Base-by-base conservation (phyloP, 148 eudicot genomes). In the Chenopodium formosanum region DNA sequence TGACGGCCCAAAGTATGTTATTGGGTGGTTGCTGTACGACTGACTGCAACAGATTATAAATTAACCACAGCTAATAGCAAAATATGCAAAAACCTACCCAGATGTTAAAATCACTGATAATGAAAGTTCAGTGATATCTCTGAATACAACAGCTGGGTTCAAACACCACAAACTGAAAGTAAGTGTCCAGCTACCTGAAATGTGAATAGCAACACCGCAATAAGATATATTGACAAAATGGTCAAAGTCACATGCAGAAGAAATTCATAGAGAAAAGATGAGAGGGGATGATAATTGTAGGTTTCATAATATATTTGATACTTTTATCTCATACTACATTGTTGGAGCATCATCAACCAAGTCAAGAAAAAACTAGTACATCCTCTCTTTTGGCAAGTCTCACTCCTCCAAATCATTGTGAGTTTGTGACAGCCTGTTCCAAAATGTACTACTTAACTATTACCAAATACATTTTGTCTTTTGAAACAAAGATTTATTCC, bases 71-170 rank as follows among this genome's bases (percentile, higher is more conserved):
- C 34, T 83, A n/a, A 40, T 53, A 14, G 47, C 52, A 27, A 56
- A 3, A 27, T 16, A 76, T 50, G 62, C 53, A 70, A 14, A 75
- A 27, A 88, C 94, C 69, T 89, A 96, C 99, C 99, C 99, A 48
- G 99, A 96, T 78, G 99, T 92, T 75, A 96, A 77, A 82, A 96
- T 90, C 83, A 96, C 99, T 52, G 99, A 96, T 76, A 94, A 88
- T 77, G 95, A 89, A 82, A 83, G 83, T 76, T 91, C 90, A 73
- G 98, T 89, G 81, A 96, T 88, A 47, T 86, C 90, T 85, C 85
- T 92, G 82, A 96, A 96, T 79, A 94, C 93, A 77, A 96, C 93
- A 83, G 95, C 92, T 84, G 99, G 99, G 85, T 92, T 91, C 90
- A 96, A 86, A 94, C 98, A 96, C 97, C 97, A 94, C 84, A 96